Base-by-base conservation (phyloP, 352 stramenopile genomes). In the Globisporangium heterothallicum region DNA sequence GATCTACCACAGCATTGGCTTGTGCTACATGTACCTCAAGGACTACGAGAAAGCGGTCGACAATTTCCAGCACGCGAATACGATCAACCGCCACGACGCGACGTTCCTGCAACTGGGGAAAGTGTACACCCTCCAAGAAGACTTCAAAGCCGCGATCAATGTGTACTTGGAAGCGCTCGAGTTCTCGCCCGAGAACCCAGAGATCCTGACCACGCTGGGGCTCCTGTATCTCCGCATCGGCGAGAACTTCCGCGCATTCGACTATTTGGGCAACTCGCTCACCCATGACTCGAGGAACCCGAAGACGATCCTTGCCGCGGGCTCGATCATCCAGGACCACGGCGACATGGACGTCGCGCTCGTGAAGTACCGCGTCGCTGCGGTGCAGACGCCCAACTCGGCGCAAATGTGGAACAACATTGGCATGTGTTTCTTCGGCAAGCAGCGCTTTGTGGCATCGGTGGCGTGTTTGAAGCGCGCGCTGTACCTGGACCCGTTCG, bases 381-480 rank as follows among this genome's bases (percentile, higher is more conserved):
- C 90, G 3, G 84, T 90, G 22, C 83, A 96, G 60, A 97, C 83
- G 16, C 89, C 92, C 14, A 94, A 97, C 68, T 95, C 81, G 51
- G 82, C 92, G 1, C 86, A 97, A 63, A 70, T 98, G 13, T 98
- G 91, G 91, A 97, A 98, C 72, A 97, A 97, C 63, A 85, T 98
- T 40, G 91, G 89, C 45, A 97, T 98, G 92, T 97, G 90, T 59
- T 97, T 98, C 59, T 97, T 97, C 59, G 88, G 88, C 27, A 97
- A 97, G 66, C 78, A 92, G 60, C 80, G 75, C 8, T 91, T 74
- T 58, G 84, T 89, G 35, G 70, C 85, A 58, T 90, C 88, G 0
- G 78, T 97, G 6, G 78, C 92, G 30, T 97, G 88, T 30, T 74
- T 98, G 13, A 97, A 97, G 67, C 75, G 87, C 2, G 91, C 92